Percentiles rank a stretch among this genome's conserved stretches.
Evolutionary conservation across 2,329 filamentous ascomycete genomes (phyloP).

Genomic region (Ceratocystis cubensis): DNA sequence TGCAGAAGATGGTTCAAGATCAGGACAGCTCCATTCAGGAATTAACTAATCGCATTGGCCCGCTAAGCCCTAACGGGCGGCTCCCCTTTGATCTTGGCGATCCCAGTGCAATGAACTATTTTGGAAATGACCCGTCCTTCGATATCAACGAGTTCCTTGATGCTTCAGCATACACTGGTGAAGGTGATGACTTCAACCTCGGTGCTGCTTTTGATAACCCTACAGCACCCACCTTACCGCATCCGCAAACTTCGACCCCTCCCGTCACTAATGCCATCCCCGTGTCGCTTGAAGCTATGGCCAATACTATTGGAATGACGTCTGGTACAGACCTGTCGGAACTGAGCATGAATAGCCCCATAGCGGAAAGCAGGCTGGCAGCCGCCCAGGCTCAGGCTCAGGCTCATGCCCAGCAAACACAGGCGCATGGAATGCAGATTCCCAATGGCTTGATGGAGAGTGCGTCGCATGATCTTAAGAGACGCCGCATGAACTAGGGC

Average conservation of each 20-base stretch:
- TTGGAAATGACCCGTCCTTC: constrained; percentile 28
- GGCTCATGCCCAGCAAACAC: constrained; percentile 8
- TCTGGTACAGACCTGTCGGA: constrained; percentile 18
- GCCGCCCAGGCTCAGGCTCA: no score
- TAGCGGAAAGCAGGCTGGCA: constrained; percentile 6
- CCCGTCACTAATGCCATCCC: not conserved
- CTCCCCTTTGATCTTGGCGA: constrained; percentile 55
- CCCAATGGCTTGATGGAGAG: constrained; percentile 11
- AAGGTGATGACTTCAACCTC: constrained; percentile 33
- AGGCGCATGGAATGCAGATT: constrained; percentile 7
- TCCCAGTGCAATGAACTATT: constrained; percentile 25
- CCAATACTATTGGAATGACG: constrained; percentile 7
- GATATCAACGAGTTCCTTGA: constrained; percentile 32
- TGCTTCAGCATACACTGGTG: constrained; percentile 31
- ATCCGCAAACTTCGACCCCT: not conserved
- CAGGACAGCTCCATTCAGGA: constrained; percentile 67
- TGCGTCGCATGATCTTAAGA: constrained; percentile 16
- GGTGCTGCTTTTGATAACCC: constrained; percentile 12
- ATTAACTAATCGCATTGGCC: constrained; percentile 60
- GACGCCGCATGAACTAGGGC: constrained; percentile 16
- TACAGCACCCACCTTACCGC: not conserved
- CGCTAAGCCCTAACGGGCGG: constrained; percentile 65
- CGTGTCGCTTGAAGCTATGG: not conserved
- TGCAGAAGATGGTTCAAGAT: constrained; percentile 66
- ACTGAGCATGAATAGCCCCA: constrained; percentile 19